Percentiles rank a stretch among this genome's conserved stretches.
Conservation (phyloP, 2,329 filamentous ascomycete species). For the Aureobasidium pullulans region DNA sequence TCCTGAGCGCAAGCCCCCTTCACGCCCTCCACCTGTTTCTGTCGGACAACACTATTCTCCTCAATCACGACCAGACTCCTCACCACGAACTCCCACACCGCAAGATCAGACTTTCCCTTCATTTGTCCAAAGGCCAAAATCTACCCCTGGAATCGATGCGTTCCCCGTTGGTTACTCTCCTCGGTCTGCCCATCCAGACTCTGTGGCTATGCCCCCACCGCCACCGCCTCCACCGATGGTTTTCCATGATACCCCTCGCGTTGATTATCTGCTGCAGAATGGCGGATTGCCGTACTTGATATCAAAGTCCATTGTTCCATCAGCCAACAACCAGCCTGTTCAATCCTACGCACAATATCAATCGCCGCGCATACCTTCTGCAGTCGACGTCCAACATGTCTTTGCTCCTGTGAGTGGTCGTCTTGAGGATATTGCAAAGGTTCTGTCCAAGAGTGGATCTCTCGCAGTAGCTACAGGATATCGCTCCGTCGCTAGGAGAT, state of each 20-base stretch:
- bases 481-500: constrained; percentile 79
- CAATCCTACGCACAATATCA: constrained; percentile 49
- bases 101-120: constrained; percentile 32
- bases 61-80: constrained; percentile 36
- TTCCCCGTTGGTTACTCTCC: constrained; percentile 26
- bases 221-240: constrained; percentile 68
- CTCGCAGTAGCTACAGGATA: constrained; percentile 93
- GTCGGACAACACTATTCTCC: constrained; percentile 33
- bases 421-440: constrained; percentile 76
- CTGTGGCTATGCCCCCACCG: constrained; percentile 38
- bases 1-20: constrained; percentile 29
- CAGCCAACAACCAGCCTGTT: constrained; percentile 48
- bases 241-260: constrained; percentile 63
- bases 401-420: constrained; percentile 79
- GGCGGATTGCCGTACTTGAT: constrained; percentile 69
- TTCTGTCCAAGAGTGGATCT: constrained; percentile 77
- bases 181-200: constrained; percentile 30
- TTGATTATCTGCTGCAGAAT: constrained; percentile 87
- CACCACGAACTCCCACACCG: constrained; percentile 38
- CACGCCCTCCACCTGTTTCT: constrained; percentile 26
- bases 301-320: constrained; percentile 64
- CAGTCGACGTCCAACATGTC: constrained; percentile 58
- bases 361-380: constrained; percentile 40
- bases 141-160: constrained; percentile 35
- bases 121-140: constrained; percentile 23